A percentile compares a stretch with the other conserved stretches of the same genome.
These are phyloP conservation scores for Lablab purpureus DNA, from an alignment of 306 rosid genomes.

Conservation along the genomic window DNA sequence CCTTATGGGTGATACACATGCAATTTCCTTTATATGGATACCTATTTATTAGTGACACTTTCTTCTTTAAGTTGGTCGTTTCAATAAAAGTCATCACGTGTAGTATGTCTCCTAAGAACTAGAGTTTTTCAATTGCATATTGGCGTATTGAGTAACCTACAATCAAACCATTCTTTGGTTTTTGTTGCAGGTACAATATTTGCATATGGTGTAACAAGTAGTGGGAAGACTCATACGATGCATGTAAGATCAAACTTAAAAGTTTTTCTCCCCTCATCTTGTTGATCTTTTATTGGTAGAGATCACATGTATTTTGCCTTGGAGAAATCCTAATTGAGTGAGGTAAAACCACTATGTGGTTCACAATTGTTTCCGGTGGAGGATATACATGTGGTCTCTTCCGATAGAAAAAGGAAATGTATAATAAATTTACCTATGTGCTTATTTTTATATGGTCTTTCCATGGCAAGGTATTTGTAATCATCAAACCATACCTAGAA, in stretches of 20 bases:
- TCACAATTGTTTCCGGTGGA: neutral
- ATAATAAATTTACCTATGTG: neutral
- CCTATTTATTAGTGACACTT: slow-evolving; percentile 27
- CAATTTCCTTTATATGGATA: slow-evolving; percentile 41
- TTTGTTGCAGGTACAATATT: slow-evolving; percentile 82
- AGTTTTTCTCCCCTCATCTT: slow-evolving; percentile 29
- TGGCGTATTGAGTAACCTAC: slow-evolving; percentile 38
- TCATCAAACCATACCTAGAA: slow-evolving; percentile 6
- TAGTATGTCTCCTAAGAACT: slow-evolving; percentile 5
- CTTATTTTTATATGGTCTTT: slow-evolving; percentile 6
- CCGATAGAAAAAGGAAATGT: neutral
- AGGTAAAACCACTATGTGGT: neutral
- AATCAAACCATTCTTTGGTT: slow-evolving; percentile 42
- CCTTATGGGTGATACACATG: slow-evolving; percentile 11
- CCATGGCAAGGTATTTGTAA: slow-evolving; percentile 4
- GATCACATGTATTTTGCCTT: neutral
- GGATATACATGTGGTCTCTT: neutral
- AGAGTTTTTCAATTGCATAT: slow-evolving; percentile 40
- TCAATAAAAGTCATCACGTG: slow-evolving; percentile 20
- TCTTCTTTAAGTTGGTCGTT: slow-evolving; percentile 40
- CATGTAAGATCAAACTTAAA: slow-evolving; percentile 69
- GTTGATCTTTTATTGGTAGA: slow-evolving; percentile 5
- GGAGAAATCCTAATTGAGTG: neutral
- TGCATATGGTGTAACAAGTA: slow-evolving; percentile 99
- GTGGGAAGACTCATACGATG: slow-evolving; percentile 99